Conservation (phyloP, 441 rosid species). For the Adansonia rubrostipa region DNA sequence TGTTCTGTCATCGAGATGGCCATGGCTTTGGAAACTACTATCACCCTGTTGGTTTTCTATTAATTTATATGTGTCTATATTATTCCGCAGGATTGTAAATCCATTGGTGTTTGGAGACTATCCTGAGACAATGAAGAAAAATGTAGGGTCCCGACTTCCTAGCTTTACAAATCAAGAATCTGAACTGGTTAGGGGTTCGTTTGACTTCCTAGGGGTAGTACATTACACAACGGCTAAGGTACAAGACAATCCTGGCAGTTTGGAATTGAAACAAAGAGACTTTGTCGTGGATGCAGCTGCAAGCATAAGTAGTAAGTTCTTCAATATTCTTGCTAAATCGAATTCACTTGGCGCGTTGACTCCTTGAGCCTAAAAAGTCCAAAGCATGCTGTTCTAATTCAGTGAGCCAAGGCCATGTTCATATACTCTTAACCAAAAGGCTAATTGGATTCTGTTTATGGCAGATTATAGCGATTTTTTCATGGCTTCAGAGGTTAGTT, state of each 20-base stretch:
- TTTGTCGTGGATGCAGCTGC: constrained; percentile 48
- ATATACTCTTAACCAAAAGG: background rate
- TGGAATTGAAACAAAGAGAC: constrained; percentile 40
- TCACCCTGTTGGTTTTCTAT: background rate
- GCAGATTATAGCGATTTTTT: background rate
- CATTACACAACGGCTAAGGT: constrained; percentile 43
- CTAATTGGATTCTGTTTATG: constrained; percentile 8
- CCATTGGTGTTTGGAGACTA: constrained; percentile 76
- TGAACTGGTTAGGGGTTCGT: constrained; percentile 58
- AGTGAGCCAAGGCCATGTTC: too few relatives aligned
- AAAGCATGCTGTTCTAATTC: constrained; percentile 6
- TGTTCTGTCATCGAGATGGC: too few relatives aligned
- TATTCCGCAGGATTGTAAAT: constrained; percentile 49
- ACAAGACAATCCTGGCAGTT: constrained; percentile 38
- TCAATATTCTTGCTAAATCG: background rate
- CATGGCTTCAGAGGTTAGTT: background rate
- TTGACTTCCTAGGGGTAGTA: constrained; percentile 62
- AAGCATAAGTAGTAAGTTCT: constrained; percentile 31
- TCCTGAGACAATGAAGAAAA: constrained; percentile 64
- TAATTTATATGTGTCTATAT: background rate
- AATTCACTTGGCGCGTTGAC: background rate
- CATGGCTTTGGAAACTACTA: background rate
- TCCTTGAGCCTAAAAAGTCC: too few relatives aligned
- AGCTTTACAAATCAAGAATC: constrained; percentile 54
- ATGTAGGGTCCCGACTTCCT: constrained; percentile 61